These are phyloP conservation scores for Pseudogymnoascus sp. DNA, from an alignment of 2,329 filamentous ascomycete genomes.

Conservation along the genomic window DNA sequence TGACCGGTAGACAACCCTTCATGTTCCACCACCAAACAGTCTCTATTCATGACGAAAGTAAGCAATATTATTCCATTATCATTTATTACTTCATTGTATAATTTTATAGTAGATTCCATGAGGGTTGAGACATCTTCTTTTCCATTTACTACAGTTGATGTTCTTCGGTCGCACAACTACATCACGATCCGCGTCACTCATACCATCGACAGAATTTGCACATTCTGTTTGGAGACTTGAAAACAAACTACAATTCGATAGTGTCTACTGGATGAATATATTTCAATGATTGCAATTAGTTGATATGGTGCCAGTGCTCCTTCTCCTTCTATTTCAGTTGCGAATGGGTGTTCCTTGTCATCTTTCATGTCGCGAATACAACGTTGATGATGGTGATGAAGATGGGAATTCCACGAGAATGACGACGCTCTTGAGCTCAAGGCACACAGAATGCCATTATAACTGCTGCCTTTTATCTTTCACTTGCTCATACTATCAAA, in stretches of 20 bases:
- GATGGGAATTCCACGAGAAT: too few relatives aligned
- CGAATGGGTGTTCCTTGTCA: not conserved
- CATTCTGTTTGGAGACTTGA: not conserved
- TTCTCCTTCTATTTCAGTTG: not conserved
- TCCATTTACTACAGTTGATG: not conserved
- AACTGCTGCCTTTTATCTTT: not conserved
- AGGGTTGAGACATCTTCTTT: not conserved
- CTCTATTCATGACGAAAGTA: conserved; percentile 3
- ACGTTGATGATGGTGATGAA: not conserved
- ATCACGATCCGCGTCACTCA: conserved; percentile 1
- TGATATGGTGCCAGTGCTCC: not conserved
- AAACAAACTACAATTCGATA: not conserved
- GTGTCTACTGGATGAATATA: not conserved
- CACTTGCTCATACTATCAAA: not conserved
- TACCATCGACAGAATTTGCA: not conserved
- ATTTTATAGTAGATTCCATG: not conserved
- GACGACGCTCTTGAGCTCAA: not conserved
- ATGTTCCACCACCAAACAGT: not conserved
- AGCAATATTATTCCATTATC: not conserved
- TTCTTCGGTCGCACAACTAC: conserved; percentile 4
- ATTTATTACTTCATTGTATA: not conserved
- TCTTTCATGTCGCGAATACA: not conserved
- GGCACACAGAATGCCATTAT: not conserved
- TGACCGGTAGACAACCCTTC: not conserved
- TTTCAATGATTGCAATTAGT: not conserved